Evolutionary conservation across 768 basidiomycete species (phyloP).

Genomic region (Lenzites betulinus): DNA sequence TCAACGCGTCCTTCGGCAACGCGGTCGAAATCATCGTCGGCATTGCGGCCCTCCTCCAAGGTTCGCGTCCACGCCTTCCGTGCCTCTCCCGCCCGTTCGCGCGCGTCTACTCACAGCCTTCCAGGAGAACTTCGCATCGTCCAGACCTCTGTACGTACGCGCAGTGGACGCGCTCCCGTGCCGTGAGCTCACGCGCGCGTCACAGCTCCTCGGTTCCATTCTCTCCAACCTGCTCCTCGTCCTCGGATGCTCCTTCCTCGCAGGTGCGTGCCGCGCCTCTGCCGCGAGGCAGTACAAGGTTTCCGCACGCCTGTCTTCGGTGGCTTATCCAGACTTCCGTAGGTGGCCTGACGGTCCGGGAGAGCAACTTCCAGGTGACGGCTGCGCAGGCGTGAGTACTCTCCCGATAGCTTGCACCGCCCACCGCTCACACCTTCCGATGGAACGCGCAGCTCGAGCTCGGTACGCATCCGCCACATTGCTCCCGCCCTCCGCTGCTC

Average conservation of each 20-base stretch:
- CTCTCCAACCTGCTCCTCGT: conserved; percentile 90
- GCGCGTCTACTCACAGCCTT: neutral
- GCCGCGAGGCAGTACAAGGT: conserved; percentile 1
- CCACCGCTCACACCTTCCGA: conserved; percentile 18
- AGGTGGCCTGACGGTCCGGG: conserved; percentile 66
- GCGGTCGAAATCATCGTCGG: conserved; percentile 91
- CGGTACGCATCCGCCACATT: conserved; percentile 34
- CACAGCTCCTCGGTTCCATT: conserved; percentile 86
- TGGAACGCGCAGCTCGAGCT: conserved; percentile 35
- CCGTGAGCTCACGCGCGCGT: neutral
- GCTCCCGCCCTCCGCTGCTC: neutral
- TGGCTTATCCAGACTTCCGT: neutral
- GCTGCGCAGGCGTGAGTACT: conserved; percentile 84
- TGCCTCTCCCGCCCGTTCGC: neutral
- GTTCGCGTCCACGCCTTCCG: conserved; percentile 35
- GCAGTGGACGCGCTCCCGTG: neutral
- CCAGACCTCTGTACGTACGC: conserved; percentile 73
- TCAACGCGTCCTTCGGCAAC: conserved; percentile 85
- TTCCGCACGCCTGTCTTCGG: neutral
- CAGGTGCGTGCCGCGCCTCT: conserved; percentile 46
- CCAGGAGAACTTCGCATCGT: conserved; percentile 83
- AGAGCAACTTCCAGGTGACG: conserved; percentile 78
- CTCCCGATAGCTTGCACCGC: conserved; percentile 4
- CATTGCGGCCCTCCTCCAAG: conserved; percentile 78
- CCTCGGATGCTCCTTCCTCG: conserved; percentile 88